These are phyloP conservation scores for Carex arenaria DNA, from an alignment of 202 grass and related monocot species.

Conservation along the genomic window DNA sequence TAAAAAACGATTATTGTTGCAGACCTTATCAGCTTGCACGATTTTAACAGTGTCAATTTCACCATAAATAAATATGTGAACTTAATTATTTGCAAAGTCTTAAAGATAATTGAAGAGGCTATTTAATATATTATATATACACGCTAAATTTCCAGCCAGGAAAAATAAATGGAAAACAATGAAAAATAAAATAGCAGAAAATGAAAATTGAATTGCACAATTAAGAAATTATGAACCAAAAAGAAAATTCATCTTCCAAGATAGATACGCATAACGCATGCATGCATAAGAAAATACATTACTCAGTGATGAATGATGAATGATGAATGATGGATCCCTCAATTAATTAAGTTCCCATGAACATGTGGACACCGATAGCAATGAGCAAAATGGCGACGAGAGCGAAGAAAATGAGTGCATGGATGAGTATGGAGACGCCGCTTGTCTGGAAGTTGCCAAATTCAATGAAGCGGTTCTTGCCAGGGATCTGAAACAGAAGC, in stretches of 20 bases:
- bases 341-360: neutral
- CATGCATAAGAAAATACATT: neutral
- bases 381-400: constrained; percentile 43
- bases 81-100: no score
- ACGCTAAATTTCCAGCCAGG: no score
- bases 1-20: neutral
- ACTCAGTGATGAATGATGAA: neutral
- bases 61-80: no score
- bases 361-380: constrained; percentile 43
- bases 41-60: neutral
- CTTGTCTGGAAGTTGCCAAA: constrained; percentile 58
- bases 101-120: no score
- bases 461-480: constrained; percentile 27
- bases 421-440: constrained; percentile 36
- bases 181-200: neutral
- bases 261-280: neutral
- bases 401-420: constrained; percentile 44
- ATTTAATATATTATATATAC: no score
- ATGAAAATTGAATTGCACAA: neutral
- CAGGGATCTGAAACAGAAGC: constrained; percentile 49
- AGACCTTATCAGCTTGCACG: neutral
- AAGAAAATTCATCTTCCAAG: neutral
- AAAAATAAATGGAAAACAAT: neutral
- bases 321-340: no score
- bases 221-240: neutral